Evolutionary conservation across 1,284 basidiomycete species (phyloP), one percentile per base, ranked within the genome.

Genomic region (Trichosporon asahii): DNA sequence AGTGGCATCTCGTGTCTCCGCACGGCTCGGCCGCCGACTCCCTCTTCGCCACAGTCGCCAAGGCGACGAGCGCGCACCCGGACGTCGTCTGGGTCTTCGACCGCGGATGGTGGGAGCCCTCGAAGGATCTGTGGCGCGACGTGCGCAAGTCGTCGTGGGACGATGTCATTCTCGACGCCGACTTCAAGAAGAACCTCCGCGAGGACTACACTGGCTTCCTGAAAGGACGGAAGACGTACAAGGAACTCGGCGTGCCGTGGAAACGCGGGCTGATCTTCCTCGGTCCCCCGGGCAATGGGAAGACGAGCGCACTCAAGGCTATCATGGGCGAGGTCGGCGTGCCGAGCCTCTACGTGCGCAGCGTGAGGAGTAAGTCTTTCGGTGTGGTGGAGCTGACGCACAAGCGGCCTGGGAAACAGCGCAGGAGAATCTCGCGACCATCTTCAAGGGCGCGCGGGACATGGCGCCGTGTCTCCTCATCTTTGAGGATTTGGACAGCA

Each of bases 151-250:
- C 79, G n/a, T 75, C 74, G 7, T 82, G 78, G 81, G 70, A 76
- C 7, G 79, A 82, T 63, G 89, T 94, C 53, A 89, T 93, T 67
- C 85, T 94, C 65, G 89, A 91, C 69, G 87, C 89, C 0, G 85
- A 86, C 4, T 90, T 90, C 72, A 94, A 93, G 84, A 84, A 84
- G 27, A 82, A 84, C 1, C 75, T 93, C 12, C 86, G 89, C 81
- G 88, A 90, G 74, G 92, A 94, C 69, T 85, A 93, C 12, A 87
- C 88, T 44, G 89, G 89, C 0, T 94, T 94, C 85, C 92, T 92
- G 79, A 85, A 87, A 40, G 89, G 90, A 0, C 88, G 91, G 75
- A 77, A 85, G 46, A 82, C 90, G 0, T 93, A 93, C 84, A 89
- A 89, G 79, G 86, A 88, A 15, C 85, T 93, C 2, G 86, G 86